Conservation (phyloP, 768 basidiomycete genomes). For the Lentinula lateritia region DNA sequence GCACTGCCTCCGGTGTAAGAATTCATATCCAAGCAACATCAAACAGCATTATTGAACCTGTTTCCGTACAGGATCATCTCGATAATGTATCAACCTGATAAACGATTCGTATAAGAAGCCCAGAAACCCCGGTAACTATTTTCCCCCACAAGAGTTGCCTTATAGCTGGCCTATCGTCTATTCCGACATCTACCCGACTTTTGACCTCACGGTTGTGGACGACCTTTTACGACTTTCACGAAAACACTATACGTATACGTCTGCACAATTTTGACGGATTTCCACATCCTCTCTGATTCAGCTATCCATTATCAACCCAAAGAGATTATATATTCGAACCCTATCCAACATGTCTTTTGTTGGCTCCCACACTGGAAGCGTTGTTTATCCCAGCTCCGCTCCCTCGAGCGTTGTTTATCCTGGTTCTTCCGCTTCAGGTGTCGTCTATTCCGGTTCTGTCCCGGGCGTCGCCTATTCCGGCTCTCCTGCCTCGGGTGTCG, state of each 20-base stretch:
- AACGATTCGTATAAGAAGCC: neutral
- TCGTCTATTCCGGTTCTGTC: neutral
- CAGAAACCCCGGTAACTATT: neutral
- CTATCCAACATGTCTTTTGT: neutral
- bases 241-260: neutral
- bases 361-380: neutral
- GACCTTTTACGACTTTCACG: neutral
- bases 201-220: conserved; percentile 2
- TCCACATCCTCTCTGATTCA: neutral
- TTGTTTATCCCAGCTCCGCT: neutral
- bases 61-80: no score
- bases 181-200: neutral
- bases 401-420: neutral
- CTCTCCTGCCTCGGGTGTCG: neutral
- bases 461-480: neutral
- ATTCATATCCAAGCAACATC: no score
- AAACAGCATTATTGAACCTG: no score
- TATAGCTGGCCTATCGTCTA: conserved; percentile 1
- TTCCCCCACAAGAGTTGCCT: neutral
- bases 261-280: neutral
- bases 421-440: neutral
- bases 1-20: no score
- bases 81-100: neutral
- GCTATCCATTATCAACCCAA: neutral
- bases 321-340: neutral